Evolutionary conservation across 768 basidiomycete species (phyloP).

Genomic region (Mycena latifolia): DNA sequence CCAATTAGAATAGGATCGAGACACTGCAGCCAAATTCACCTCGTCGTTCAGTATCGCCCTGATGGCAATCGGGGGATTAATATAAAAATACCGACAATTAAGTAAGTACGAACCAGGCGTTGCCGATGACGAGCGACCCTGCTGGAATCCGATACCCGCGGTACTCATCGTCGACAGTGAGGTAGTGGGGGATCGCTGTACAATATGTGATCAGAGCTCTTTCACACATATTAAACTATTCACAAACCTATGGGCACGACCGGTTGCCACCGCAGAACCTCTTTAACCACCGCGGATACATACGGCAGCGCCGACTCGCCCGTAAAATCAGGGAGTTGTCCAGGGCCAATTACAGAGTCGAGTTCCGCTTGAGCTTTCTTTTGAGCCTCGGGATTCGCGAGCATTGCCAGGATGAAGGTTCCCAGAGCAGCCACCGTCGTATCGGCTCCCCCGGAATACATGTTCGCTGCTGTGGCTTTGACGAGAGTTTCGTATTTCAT

Average conservation of each 20-base stretch:
- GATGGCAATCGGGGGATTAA: background rate
- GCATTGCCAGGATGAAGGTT: conserved; percentile 52
- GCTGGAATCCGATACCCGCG: conserved; percentile 45
- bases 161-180: conserved; percentile 41
- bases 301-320: conserved; percentile 40
- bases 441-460: conserved; percentile 43
- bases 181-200: conserved; percentile 16
- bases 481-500: background rate
- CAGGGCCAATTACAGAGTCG: conserved; percentile 47
- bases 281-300: conserved; percentile 30
- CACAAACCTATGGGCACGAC: conserved; percentile 34
- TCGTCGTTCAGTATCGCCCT: conserved; percentile 31
- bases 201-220: background rate
- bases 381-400: conserved; percentile 50
- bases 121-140: conserved; percentile 43
- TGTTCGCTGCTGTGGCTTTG: background rate
- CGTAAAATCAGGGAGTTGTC: conserved; percentile 48
- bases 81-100: no score
- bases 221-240: background rate
- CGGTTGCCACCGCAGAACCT: conserved; percentile 46
- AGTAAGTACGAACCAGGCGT: conserved; percentile 41
- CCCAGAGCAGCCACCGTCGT: conserved; percentile 49
- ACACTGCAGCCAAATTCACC: background rate
- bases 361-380: conserved; percentile 51
- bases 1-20: background rate